phyloP scores from a whole-genome alignment of 1,284 basidiomycete species.

The Trametes versicolor region DNA sequence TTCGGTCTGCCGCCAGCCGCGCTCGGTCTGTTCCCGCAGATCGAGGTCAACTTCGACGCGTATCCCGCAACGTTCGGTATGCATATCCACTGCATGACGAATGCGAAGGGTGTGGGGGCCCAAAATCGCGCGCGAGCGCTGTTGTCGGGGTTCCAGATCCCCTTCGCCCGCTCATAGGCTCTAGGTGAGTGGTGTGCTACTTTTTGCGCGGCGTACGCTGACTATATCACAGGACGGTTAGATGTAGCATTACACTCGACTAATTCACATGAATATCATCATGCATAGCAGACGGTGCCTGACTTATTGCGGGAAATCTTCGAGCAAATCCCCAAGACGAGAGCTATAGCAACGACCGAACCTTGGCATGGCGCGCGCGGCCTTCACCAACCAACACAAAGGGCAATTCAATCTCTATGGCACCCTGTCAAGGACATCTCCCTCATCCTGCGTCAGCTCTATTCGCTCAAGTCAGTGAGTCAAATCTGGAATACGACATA shows the following conservation, averaged over 20 bases:
- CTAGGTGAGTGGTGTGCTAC: constrained; percentile 24
- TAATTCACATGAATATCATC: constrained; percentile 9
- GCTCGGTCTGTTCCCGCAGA: constrained; percentile 93
- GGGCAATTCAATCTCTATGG: no score
- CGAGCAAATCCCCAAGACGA: no score
- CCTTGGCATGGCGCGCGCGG: no score
- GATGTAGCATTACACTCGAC: constrained; percentile 20
- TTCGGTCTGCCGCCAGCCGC: constrained; percentile 89
- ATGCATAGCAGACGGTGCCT: no score
- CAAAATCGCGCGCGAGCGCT: constrained; percentile 88
- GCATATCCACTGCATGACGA: constrained; percentile 93
- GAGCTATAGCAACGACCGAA: no score
- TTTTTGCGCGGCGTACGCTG: background rate
- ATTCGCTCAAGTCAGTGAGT: no score
- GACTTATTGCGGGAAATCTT: no score
- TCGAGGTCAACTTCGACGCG: constrained; percentile 91
- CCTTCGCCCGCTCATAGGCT: constrained; percentile 64
- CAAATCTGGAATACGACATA: no score
- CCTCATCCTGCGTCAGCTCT: no score
- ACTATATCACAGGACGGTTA: constrained; percentile 7
- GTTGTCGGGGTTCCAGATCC: constrained; percentile 90
- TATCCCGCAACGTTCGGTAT: constrained; percentile 89
- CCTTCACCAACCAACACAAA: no score
- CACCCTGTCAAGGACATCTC: no score
- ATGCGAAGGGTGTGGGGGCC: constrained; percentile 83